phyloP scores from a whole-genome alignment of 495 filamentous ascomycete species.

The Copromyces sp. region DNA sequence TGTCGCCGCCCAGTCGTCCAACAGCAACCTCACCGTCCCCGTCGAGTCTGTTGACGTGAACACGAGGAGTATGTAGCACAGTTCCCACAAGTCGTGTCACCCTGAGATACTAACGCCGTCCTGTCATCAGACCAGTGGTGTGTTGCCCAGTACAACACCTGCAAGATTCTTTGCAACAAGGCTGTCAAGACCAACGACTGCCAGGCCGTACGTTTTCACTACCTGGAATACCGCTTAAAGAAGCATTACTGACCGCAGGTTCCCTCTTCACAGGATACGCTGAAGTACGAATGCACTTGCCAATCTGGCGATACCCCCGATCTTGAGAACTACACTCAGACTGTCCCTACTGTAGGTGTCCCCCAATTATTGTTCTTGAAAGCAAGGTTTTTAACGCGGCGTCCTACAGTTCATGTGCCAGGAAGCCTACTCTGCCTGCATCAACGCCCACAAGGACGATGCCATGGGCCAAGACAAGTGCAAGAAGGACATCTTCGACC shows the following conservation, averaged over 20 bases:
- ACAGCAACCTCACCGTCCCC: conserved; percentile 25
- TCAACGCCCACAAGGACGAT: conserved; percentile 13
- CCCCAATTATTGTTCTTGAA: neutral
- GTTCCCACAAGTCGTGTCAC: neutral
- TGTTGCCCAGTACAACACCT: conserved; percentile 25
- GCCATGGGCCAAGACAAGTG: conserved; percentile 20
- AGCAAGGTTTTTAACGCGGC: neutral
- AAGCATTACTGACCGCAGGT: conserved; percentile 2
- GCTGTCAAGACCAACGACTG: conserved; percentile 16
- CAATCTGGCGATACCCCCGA: conserved; percentile 23
- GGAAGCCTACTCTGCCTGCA: conserved; percentile 22
- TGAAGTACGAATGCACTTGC: conserved; percentile 25
- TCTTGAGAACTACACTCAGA: conserved; percentile 28
- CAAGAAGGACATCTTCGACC: conserved; percentile 21
- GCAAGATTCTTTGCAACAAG: conserved; percentile 21
- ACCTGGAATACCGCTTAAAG: neutral
- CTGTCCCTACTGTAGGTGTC: conserved; percentile 24
- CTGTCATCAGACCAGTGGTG: conserved; percentile 22
- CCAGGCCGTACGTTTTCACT: conserved; percentile 15
- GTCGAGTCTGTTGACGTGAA: conserved; percentile 7
- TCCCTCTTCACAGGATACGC: conserved; percentile 10
- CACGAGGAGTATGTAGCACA: conserved; percentile 11
- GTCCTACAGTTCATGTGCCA: conserved; percentile 23
- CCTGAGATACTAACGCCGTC: neutral
- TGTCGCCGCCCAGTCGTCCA: conserved; percentile 16